A percentile compares a stretch with the other conserved stretches of the same genome.
Evolutionary conservation across 768 basidiomycete genomes (phyloP).

Genomic region (Coprinellus micaceus): DNA sequence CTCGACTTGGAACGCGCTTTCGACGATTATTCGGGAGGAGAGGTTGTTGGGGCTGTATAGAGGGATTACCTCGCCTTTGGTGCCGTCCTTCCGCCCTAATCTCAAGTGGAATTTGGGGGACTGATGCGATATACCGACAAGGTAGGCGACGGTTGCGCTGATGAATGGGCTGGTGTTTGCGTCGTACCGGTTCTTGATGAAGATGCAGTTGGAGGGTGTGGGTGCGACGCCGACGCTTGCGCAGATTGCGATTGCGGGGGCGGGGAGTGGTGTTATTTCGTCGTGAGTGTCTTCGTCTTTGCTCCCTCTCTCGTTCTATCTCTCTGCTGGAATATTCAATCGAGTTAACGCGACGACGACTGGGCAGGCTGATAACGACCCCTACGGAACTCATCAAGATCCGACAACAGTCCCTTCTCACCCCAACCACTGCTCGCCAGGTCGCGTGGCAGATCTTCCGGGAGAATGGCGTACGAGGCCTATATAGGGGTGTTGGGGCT

Average conservation of each 20-base stretch:
- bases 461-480: slow-evolving; percentile 54
- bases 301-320: background rate
- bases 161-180: slow-evolving; percentile 88
- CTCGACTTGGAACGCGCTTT: slow-evolving; percentile 62
- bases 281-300: slow-evolving; percentile 68
- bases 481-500: slow-evolving; percentile 73
- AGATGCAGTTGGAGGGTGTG: slow-evolving; percentile 50
- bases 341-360: too few species aligned
- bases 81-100: slow-evolving; percentile 20
- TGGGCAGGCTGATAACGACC: slow-evolving; percentile 52
- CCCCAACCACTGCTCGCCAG: slow-evolving; percentile 43
- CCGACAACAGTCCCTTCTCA: slow-evolving; percentile 61
- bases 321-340: too few species aligned
- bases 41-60: slow-evolving; percentile 66
- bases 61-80: slow-evolving; percentile 78
- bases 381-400: slow-evolving; percentile 90
- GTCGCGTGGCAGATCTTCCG: slow-evolving; percentile 57
- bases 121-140: background rate
- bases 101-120: background rate
- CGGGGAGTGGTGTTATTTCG: slow-evolving; percentile 73
- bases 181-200: slow-evolving; percentile 77
- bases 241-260: slow-evolving; percentile 76
- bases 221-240: slow-evolving; percentile 55
- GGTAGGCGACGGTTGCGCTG: slow-evolving; percentile 66
- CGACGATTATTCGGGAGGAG: slow-evolving; percentile 69